A percentile compares a stretch with the other conserved stretches of the same genome.
phyloP scores from a whole-genome alignment of 352 stramenopile species.

The Pelagophyceae sp. region DNA sequence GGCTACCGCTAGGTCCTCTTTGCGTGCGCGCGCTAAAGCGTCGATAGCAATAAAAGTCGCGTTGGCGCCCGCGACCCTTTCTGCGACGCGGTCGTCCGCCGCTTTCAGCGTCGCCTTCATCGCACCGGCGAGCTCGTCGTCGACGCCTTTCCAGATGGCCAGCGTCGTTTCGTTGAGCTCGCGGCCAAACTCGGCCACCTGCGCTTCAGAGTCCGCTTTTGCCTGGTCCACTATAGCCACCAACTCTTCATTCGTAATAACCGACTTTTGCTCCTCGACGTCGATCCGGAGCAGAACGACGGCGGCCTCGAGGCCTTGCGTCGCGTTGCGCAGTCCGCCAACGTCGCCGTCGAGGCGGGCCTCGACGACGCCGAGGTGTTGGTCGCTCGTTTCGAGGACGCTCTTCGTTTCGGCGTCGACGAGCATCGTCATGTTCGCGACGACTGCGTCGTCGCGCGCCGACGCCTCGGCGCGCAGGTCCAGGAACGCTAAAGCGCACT shows the following conservation, averaged over 20 bases:
- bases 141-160: background rate
- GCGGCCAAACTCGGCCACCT: background rate
- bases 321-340: background rate
- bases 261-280: background rate
- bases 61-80: no score
- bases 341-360: background rate
- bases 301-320: background rate
- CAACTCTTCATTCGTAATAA: background rate
- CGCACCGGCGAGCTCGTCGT: background rate
- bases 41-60: no score
- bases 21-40: no score
- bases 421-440: no score
- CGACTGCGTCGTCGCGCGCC: no score
- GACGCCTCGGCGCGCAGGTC: no score
- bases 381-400: no score
- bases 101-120: background rate
- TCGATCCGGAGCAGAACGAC: background rate
- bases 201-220: no score
- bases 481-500: no score
- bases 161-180: background rate
- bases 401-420: no score
- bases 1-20: no score
- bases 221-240: background rate
- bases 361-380: background rate
- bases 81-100: background rate